Conservation (phyloP, 2,329 filamentous ascomycete genomes). For the Fusarium transvaalense region DNA sequence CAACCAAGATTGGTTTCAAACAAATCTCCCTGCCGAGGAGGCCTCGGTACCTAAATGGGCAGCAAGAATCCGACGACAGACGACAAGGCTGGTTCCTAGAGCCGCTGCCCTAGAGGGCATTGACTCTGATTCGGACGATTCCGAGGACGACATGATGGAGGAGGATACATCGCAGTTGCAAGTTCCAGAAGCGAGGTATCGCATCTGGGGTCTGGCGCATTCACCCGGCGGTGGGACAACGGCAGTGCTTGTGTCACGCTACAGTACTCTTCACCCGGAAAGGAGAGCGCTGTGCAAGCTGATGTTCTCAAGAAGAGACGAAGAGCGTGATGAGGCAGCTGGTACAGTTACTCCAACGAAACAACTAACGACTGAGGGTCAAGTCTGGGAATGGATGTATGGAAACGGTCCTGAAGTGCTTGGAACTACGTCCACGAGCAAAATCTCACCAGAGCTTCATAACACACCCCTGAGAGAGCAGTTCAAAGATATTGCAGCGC, state of each 20-base stretch:
- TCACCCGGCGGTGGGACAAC: constrained; percentile 66
- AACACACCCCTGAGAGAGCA: constrained; percentile 52
- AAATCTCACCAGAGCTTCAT: constrained; percentile 26
- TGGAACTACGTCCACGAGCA: constrained; percentile 52
- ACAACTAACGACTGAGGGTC: constrained; percentile 62
- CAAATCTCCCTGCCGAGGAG: constrained; percentile 55
- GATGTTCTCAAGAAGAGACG: constrained; percentile 53
- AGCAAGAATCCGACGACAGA: constrained; percentile 59
- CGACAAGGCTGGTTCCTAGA: constrained; percentile 59
- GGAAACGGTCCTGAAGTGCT: constrained; percentile 62
- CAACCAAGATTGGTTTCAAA: constrained; percentile 67
- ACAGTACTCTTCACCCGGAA: constrained; percentile 63
- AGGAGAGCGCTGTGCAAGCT: constrained; percentile 56
- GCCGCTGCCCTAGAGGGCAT: constrained; percentile 58
- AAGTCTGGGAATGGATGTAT: constrained; percentile 71
- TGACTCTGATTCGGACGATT: constrained; percentile 52
- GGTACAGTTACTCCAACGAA: constrained; percentile 5
- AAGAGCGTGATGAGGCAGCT: constrained; percentile 19
- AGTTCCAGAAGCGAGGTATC: constrained; percentile 63
- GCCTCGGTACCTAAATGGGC: constrained; percentile 60
- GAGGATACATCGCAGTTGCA: constrained; percentile 55
- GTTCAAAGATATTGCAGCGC: constrained; percentile 54
- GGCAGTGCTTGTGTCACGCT: constrained; percentile 63
- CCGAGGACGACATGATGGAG: constrained; percentile 49
- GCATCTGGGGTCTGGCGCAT: constrained; percentile 65